phyloP scores from a whole-genome alignment of 2,329 filamentous ascomycete species.

The Trichophyton mentagrophytes region DNA sequence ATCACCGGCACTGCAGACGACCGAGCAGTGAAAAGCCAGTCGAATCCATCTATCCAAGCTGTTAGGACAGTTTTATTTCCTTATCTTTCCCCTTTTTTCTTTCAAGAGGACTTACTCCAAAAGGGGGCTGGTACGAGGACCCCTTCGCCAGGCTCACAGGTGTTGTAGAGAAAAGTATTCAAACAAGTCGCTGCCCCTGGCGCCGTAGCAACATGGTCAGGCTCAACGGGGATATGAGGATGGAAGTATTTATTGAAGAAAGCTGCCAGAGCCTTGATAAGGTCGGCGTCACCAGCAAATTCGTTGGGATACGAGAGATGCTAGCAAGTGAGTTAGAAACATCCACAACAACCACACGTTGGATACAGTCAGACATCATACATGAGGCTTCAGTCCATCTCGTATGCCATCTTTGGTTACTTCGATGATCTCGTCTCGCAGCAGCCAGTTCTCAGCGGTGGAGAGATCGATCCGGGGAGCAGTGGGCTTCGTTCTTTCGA shows the following conservation, averaged over 20 bases:
- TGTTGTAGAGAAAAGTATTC: not conserved
- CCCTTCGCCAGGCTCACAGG: not conserved
- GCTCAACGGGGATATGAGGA: not conserved
- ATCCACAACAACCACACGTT: not conserved
- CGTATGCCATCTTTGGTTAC: not conserved
- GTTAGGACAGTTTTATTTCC: not conserved
- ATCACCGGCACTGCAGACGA: not conserved
- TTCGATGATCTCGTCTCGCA: not conserved
- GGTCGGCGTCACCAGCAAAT: not conserved
- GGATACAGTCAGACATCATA: not conserved
- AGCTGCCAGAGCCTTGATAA: not conserved
- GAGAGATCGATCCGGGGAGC: not conserved
- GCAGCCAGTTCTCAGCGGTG: not conserved
- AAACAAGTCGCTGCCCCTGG: not conserved
- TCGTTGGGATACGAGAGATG: not conserved
- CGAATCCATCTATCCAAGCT: not conserved
- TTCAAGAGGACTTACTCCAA: not conserved
- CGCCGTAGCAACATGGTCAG: not conserved
- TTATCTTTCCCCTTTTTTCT: not conserved
- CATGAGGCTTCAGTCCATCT: not conserved
- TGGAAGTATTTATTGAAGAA: not conserved
- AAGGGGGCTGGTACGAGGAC: not conserved
- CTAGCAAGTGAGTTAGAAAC: not conserved
- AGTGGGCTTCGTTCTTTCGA: not conserved
- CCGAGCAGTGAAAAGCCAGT: not conserved